Evolutionary conservation across 306 rosid genomes (phyloP), one percentile per base, ranked within the genome.

Genomic region (Carpinus viminea): DNA sequence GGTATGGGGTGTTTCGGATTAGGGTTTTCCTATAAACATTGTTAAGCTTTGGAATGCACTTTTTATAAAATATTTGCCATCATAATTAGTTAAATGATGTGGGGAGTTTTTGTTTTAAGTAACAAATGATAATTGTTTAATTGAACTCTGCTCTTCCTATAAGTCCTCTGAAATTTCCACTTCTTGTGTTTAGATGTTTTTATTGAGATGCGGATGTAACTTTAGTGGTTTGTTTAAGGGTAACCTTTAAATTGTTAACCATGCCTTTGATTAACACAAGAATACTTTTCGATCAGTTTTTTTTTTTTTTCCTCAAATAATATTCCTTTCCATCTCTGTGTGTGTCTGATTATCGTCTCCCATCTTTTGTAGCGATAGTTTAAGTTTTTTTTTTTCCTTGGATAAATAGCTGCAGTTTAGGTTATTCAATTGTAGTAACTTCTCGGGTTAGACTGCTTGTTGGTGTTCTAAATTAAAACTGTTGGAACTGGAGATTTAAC

Each of bases 381-480:
- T n/a, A 34, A 3, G 45, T 74, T 55, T 2, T 28, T 31, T 13
- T 53, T 53, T 16, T 16, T 16, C 16, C 18, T 52, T n/a, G 2
- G 60, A 12, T 55, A 6, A 55, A n/a, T n/a, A n/a, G 60, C 20
- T 36, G 70, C 7, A 64, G 70, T 64, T 34, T 31, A 34, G 34
- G 34, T 31, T 31, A 31, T 31, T 61, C 70, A 77, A 12, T 8
- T 78, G 78, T 54, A 70, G 36, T 50, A 59, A 47, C 41, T 60
- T 75, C 73, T 80, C 83, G 93, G 98, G 96, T 95, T 38, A 91
- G 99, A 86, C 88, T 95, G 57, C 92, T 95, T 41, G 97, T 93
- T 41, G 98, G 99, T 48, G 97, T 90, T 76, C 90, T 95, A 52
- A n/a, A n/a, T n/a, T n/a, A n/a, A 95, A 80, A 84, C 86, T 15